Base-by-base conservation (phyloP, 2,329 filamentous ascomycete species). In the Penicillium hesseltinei region DNA sequence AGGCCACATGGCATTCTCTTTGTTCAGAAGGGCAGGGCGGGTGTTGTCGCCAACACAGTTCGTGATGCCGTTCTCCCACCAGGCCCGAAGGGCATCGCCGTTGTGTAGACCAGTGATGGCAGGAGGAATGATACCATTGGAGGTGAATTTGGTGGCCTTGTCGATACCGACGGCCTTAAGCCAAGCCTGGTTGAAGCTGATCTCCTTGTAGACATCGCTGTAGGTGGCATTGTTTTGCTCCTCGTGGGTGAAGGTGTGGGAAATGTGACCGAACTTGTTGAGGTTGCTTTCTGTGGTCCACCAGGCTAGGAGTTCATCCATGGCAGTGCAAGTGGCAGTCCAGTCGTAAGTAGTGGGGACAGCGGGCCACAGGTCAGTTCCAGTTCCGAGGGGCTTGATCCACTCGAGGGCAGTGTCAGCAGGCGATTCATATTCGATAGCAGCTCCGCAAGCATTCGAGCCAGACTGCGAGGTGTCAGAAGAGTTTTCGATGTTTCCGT, bases 21-120 rank as follows among this genome's bases (percentile, higher is more conserved):
- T 66, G 67, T 85, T 86, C 57, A 82, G 69, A 7, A 87, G 75
- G 4, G 75, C 71, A 0, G 83, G 75, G 9, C 84, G 79, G 2
- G 84, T 86, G 72, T 87, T 87, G 69, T 87, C 84, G 38, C 84
- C 84, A n/a, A 87, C 83, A 50, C 82, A 84, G 62, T 83, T 81
- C 19, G 69, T 75, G 62, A 87, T 82, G n/a, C 84, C 83, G 57
- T 83, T 83, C 44, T 84, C 82, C 64, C 76, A 75, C 83, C 83
- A 87, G 7, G 82, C 84, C 51, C 73, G 72, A 46, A 87, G 80
- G 11, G 79, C 84, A 69, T 87, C 84, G n/a, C 82, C 84, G 62
- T 87, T 87, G 73, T 86, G 82, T 27, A 87, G 68, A 48, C 84
- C 84, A 1, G 84, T 87, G 59, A 87, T 87, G 36, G 83, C 84